Conservation (phyloP, 257 asterid species). For the Lantana camara region DNA sequence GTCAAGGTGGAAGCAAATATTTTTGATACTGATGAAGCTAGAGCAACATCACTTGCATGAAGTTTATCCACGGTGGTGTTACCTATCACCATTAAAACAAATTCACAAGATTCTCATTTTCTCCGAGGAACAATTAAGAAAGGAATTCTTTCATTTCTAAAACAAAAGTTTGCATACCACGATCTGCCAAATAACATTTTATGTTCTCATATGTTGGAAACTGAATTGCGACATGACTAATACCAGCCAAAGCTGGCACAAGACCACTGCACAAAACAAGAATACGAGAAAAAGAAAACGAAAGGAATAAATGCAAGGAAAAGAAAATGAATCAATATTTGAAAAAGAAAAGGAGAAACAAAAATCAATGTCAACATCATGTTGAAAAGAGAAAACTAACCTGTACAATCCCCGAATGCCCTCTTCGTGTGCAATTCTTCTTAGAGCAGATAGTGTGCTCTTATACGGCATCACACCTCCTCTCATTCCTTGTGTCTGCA, state of each 20-base stretch:
- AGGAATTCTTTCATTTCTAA: not conserved
- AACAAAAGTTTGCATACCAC: slow-evolving; percentile 40
- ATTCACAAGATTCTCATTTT: slow-evolving; percentile 23
- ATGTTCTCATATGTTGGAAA: slow-evolving; percentile 90
- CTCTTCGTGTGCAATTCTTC: slow-evolving; percentile 82
- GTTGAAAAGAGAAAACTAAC: slow-evolving; percentile 35
- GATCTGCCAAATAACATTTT: slow-evolving; percentile 74
- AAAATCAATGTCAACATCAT: not conserved
- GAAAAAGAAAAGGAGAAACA: too few species aligned
- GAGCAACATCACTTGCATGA: slow-evolving; percentile 74
- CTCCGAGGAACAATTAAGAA: slow-evolving; percentile 9
- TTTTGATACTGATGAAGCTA: slow-evolving; percentile 93
- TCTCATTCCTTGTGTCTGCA: slow-evolving; percentile 60
- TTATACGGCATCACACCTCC: slow-evolving; percentile 59
- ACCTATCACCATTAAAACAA: slow-evolving; percentile 43
- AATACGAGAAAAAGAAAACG: slow-evolving; percentile 3
- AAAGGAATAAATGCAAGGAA: slow-evolving; percentile 14
- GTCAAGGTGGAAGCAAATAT: slow-evolving; percentile 93
- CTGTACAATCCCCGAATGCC: slow-evolving; percentile 89
- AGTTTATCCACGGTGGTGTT: slow-evolving; percentile 74
- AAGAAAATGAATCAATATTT: slow-evolving; percentile 18
- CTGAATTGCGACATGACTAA: slow-evolving; percentile 93
- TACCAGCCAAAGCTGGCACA: slow-evolving; percentile 95
- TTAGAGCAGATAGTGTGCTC: slow-evolving; percentile 78
- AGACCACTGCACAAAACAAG: slow-evolving; percentile 73